These are phyloP conservation scores for Microglena sp. DNA, from an alignment of 139 green algal genomes.

Conservation along the genomic window DNA sequence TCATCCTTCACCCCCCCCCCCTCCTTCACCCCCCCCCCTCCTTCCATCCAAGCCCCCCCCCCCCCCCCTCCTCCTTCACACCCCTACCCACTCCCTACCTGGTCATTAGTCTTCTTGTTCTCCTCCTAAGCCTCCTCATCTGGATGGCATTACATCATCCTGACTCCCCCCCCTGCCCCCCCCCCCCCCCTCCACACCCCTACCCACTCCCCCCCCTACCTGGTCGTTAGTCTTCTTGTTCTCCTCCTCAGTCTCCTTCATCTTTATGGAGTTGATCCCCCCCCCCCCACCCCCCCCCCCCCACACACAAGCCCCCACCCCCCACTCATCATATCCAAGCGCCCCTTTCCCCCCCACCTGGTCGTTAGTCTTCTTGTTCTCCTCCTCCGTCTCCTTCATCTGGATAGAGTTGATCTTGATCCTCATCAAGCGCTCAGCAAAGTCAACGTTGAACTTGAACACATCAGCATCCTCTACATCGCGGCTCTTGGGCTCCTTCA, in stretches of 20 bases:
- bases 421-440: constrained; percentile 71
- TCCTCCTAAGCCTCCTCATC: constrained; percentile 91
- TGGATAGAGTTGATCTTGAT: constrained; percentile 97
- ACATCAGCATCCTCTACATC: constrained; percentile 76
- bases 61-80: too few relatives aligned
- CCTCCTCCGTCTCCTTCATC: constrained; percentile 89
- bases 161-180: too few relatives aligned
- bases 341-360: constrained; percentile 33
- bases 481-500: constrained; percentile 78
- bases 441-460: constrained; percentile 83
- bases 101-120: constrained; percentile 83
- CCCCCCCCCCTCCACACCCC: too few relatives aligned
- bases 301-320: too few relatives aligned
- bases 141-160: constrained; percentile 98
- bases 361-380: constrained; percentile 88
- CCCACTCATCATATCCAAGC: too few relatives aligned
- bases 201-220: too few relatives aligned
- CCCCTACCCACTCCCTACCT: constrained; percentile 34
- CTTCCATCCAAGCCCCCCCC: too few relatives aligned
- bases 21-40: too few relatives aligned
- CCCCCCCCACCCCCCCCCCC: too few relatives aligned
- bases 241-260: constrained; percentile 93
- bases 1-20: too few relatives aligned
- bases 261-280: constrained; percentile 94
- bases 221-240: constrained; percentile 83